Base-by-base conservation (phyloP, 2,329 filamentous ascomycete genomes). In the Dactylonectria estremocensis region DNA sequence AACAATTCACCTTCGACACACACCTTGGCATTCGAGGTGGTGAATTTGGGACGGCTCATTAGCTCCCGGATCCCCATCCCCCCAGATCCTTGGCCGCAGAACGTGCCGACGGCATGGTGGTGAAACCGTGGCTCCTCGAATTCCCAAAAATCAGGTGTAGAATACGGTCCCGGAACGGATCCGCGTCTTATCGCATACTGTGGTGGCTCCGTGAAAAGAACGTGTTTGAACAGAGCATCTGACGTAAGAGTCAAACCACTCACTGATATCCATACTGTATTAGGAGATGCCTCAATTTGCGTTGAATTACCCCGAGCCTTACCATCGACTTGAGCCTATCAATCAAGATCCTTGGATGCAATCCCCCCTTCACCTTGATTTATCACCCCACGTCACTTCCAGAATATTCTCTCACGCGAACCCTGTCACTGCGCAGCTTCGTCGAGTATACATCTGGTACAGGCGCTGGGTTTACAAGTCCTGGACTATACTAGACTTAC, bases 151-250 rank as follows among this genome's bases (percentile, higher is more conserved):
- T 45, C 52, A 53, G 6, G 55, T 55, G 59, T 31, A 46, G 37
- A 53, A 35, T 45, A 52, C 24, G 46, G 24, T 56, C 59, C 57
- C 45, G 57, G 52, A 53, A 61, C 58, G 61, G 54, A 48, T 58
- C 62, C 66, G 59, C 66, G 63, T 63, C 53, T 53, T 57, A 56
- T 59, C 59, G 9, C 54, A 58, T 33, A 49, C 22, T 50, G 54
- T 61, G 46, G 57, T 65, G 61, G 43, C 35, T 35, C 37, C 37
- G 45, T 37, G 18, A 50, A 61, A 70, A 69, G 66, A 70, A 67
- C 63, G 67, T 69, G 61, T 64, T 71, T 60, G n/a, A 64, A 67
- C 63, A 61, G 50, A 69, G 57, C 59, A 71, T 56, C 69, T 67
- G 70, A 67, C 62, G 60, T 73, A 68, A 67, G 52, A 63, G 67